Evolutionary conservation across 2,329 filamentous ascomycete genomes (phyloP), one percentile per base, ranked within the genome.

Genomic region (Colletotrichum sp.): DNA sequence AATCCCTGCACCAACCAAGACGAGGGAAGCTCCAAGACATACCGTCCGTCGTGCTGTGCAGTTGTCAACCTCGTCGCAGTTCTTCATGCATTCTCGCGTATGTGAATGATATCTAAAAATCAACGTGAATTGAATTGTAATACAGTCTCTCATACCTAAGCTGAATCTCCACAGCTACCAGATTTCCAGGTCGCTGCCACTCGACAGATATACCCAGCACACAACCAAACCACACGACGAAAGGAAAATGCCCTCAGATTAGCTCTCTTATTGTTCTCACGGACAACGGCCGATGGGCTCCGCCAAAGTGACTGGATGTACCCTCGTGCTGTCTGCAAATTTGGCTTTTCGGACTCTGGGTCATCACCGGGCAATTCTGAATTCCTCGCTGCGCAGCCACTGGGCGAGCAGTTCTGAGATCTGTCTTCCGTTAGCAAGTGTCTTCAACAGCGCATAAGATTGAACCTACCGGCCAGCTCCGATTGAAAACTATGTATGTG

Each of bases 231-330:
- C 8, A n/a, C 8, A 21, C 64, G 34, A 66, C 26, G 24, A 75
- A 38, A 66, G 28, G 76, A 52, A 71, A 71, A 58, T 73, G 81
- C 84, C 83, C 83, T 85, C 83, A 85, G 83, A 84, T 85, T 81
- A 85, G 83, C 83, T 85, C 83, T 85, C 83, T 84, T 81, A 61
- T 76, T 76, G 83, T 85, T 85, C 83, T 83, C 83, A 84, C 78
- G 72, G 83, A 83, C 82, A 83, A 83, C 83, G 76, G 56, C 78
- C 73, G 71, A 78, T 28, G 60, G 64, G 71, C 70, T 70, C 62
- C 70, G 60, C 67, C 71, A 48, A 26, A 16, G 66, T 73, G 71
- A 52, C 71, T 70, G 68, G 73, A 66, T 73, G 26, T 60, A 60
- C 78, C 78, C 70, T 72, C 75, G 81, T 78, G 83, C 80, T 84